Base-by-base conservation (phyloP, 129 eudicot genomes). In the Calendula officinalis region DNA sequence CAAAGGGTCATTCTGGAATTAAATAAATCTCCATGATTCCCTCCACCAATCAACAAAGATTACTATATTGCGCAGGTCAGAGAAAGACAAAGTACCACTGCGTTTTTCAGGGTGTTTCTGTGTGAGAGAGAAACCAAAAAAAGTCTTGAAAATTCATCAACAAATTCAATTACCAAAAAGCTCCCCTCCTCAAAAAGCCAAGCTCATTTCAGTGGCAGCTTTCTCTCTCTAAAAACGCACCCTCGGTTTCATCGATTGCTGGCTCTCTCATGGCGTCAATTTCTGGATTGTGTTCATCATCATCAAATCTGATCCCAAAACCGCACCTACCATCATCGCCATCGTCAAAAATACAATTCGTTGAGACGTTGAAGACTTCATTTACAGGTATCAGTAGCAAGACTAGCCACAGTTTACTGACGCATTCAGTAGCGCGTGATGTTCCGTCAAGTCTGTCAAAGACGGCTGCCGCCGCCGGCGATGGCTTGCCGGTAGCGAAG, bases 351-450 rank as follows among this genome's bases (percentile, higher is more conserved):
- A 46, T 14, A 5, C 64, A 65, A 30, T 27, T 54, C 48, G 44
- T 14, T 3, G 79, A 38, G 22, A 14, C 8, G 56, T 52, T 43
- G 16, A 62, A 63, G 10, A 5, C 47, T 5, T 32, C 69, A 0
- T 71, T 62, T 41, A 14, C 64, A 17, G 60, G 53, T 8, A 10
- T 52, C 9, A 61, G 8, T 17, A 44, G 37, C 56, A 63, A 62
- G 9, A 32, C 2, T 3, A 30, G 38, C 11, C 38, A 66, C 40
- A 54, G 27, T 7, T 43, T 70, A 40, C 16, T 33, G 10, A 36
- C 55, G 11, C 74, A 76, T 17, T 78, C 87, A 4, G 84, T 84
- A 57, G 85, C 89, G 62, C 89, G 87, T 56, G 81, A 80, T 27
- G 77, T 42, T 5, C 71, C 83, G 12, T 59, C 81, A 35, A 83